Percentiles rank a stretch among this genome's conserved stretches.
Conservation (phyloP, 2,329 filamentous ascomycete species). For the Exutisphaerella laricina region DNA sequence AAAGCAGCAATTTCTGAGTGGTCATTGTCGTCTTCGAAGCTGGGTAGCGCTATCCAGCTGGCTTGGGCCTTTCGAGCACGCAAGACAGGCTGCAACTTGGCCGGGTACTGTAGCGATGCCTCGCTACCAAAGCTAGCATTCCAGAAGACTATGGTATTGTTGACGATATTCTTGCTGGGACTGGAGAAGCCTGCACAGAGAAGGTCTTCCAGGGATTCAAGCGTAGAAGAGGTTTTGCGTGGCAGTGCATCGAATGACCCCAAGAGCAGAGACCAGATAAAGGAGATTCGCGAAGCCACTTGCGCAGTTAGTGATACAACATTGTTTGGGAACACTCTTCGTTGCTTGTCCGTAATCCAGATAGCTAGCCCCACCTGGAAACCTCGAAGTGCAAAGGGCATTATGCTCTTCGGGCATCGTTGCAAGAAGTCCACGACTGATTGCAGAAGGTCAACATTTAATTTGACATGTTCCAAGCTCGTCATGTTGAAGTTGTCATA, state of each 20-base stretch:
- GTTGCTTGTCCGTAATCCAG: slow-evolving; percentile 58
- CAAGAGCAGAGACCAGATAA: slow-evolving; percentile 44
- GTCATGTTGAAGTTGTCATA: slow-evolving; percentile 46
- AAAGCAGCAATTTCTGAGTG: slow-evolving; percentile 33
- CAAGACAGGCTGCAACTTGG: slow-evolving; percentile 57
- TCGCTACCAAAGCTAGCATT: slow-evolving; percentile 62
- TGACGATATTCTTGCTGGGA: slow-evolving; percentile 46
- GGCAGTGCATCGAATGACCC: slow-evolving; percentile 51
- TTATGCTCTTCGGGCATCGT: slow-evolving; percentile 42
- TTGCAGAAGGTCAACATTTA: not conserved
- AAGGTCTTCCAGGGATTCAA: slow-evolving; percentile 50
- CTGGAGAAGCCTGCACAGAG: slow-evolving; percentile 51
- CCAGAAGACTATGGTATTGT: slow-evolving; percentile 58
- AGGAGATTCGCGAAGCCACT: slow-evolving; percentile 27
- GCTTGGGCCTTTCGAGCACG: slow-evolving; percentile 53
- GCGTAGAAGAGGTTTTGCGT: slow-evolving; percentile 51
- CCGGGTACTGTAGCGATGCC: slow-evolving; percentile 58
- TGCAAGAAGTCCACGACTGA: slow-evolving; percentile 24
- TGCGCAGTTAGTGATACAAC: not conserved
- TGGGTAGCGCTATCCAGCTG: slow-evolving; percentile 48
- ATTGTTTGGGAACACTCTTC: slow-evolving; percentile 9
- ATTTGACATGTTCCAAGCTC: not conserved
- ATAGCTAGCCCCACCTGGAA: slow-evolving; percentile 56
- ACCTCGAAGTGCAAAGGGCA: slow-evolving; percentile 52
- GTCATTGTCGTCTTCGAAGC: slow-evolving; percentile 37